Base-by-base conservation (phyloP, 2,329 filamentous ascomycete species). In the Talaromyces marneffei region DNA sequence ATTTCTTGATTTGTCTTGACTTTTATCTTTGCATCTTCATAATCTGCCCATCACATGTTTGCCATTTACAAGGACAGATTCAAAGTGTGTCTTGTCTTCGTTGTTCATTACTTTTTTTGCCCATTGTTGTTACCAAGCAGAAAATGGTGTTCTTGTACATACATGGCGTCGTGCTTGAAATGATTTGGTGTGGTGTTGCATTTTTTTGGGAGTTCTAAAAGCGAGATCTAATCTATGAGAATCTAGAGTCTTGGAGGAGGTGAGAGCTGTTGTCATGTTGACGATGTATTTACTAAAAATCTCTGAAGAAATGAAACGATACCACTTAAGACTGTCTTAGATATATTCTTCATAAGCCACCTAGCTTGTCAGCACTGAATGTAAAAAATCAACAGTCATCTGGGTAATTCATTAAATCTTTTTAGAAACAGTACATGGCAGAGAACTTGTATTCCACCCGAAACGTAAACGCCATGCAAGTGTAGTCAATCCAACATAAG, bases 121-220 rank as follows among this genome's bases (percentile, higher is more conserved):
- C 48, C 48, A 50, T 20, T 59, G 25, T 53, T 20, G 14, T 53
- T 20, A 8, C 25, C 25, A 18, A 42, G 48, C 35, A 53, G 37
- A 44, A 35, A 31, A 42, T 33, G 35, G 48, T 42, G 33, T 50
- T 58, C 29, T 23, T 53, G 57, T 59, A 59, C 46, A 59, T 59
- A 59, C 27, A 40, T 42, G 57, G 57, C 35, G 57, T 59, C 52
- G 20, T 59, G 44, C 42, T 52, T 52, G 48, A 42, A 53, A 44
- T 59, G 57, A 59, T 20, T 37, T 40, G n/a, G n/a, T n/a, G n/a
- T n/a, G 57, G 46, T 42, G 33, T 59, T 53, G 57, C 57, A 59
- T 59, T 31, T 59, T n/a, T 52, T 59, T 42, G 57, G 52, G 57
- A 53, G 57, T 59, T 59, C n/a, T 37, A 42, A 48, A 59, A 53